Conservation (phyloP, 768 basidiomycete species). For the Bullera alba region DNA sequence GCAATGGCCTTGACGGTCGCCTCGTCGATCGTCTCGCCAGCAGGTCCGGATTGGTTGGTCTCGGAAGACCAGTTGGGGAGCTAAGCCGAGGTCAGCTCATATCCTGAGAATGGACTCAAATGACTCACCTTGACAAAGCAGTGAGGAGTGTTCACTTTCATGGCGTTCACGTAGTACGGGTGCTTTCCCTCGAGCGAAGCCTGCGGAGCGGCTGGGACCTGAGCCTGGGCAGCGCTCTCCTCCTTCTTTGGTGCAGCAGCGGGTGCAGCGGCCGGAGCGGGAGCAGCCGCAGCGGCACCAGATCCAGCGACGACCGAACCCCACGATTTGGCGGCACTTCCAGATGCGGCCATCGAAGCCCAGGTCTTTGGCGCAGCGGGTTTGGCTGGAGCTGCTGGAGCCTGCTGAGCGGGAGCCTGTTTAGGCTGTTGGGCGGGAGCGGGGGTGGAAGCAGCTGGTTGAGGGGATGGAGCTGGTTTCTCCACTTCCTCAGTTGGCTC, state of each 20-base stretch:
- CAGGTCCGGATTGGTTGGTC: constrained; percentile 13
- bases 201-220: constrained; percentile 12
- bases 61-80: constrained; percentile 46
- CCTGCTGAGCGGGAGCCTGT: constrained; percentile 31
- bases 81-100: constrained; percentile 15
- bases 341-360: constrained; percentile 13
- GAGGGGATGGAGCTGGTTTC: constrained; percentile 9
- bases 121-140: constrained; percentile 74
- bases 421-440: constrained; percentile 11
- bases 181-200: constrained; percentile 9
- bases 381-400: constrained; percentile 28
- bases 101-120: background rate
- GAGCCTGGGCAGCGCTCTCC: constrained; percentile 4
- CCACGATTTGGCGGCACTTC: constrained; percentile 42
- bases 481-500: constrained; percentile 13
- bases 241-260: constrained; percentile 12
- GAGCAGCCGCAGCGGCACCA: constrained; percentile 49
- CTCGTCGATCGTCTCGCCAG: constrained; percentile 38
- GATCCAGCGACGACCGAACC: constrained; percentile 29
- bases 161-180: constrained; percentile 52
- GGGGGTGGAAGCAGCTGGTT: constrained; percentile 10
- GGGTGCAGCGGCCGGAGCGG: constrained; percentile 51
- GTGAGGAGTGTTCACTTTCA: constrained; percentile 60
- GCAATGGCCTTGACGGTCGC: constrained; percentile 24
- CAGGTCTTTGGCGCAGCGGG: constrained; percentile 22